Percentiles rank a stretch among this genome's conserved stretches.
These are phyloP conservation scores for Endocalyx cinctus DNA, from an alignment of 2,329 filamentous ascomycete genomes.

Conservation along the genomic window DNA sequence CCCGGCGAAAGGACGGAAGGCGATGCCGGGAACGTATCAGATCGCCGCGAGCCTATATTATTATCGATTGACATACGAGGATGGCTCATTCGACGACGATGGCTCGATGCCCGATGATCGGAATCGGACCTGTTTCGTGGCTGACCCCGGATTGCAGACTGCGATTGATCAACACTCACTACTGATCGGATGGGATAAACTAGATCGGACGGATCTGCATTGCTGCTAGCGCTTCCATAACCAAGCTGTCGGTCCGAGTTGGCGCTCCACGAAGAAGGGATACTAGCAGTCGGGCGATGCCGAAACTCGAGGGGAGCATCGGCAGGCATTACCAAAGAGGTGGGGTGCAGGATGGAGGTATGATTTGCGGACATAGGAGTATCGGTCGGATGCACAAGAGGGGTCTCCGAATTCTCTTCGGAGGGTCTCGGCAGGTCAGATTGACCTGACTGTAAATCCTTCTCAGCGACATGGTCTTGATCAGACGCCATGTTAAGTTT, in stretches of 20 bases:
- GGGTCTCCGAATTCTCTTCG: too few species aligned
- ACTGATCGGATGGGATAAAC: slow-evolving; percentile 83
- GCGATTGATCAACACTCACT: slow-evolving; percentile 59
- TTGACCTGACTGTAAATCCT: too few species aligned
- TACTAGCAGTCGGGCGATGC: slow-evolving; percentile 7
- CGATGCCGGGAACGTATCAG: slow-evolving; percentile 11
- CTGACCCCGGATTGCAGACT: slow-evolving; percentile 24
- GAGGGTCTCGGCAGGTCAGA: too few species aligned
- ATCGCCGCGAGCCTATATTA: slow-evolving; percentile 8
- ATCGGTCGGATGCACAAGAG: too few species aligned
- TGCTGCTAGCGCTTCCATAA: slow-evolving; percentile 23
- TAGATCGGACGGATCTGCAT: slow-evolving; percentile 45
- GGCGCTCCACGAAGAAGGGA: slow-evolving; percentile 37
- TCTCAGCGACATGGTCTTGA: too few species aligned
- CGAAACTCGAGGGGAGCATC: too few species aligned
- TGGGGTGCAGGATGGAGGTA: too few species aligned
- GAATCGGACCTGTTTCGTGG: slow-evolving; percentile 32
- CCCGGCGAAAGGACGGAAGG: slow-evolving; percentile 9
- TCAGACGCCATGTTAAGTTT: too few species aligned
- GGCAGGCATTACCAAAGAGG: too few species aligned
- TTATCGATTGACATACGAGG: slow-evolving; percentile 24
- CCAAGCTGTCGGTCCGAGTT: slow-evolving; percentile 37
- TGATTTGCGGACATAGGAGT: too few species aligned
- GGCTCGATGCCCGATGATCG: slow-evolving; percentile 30
- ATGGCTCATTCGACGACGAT: slow-evolving; percentile 27